phyloP scores from a whole-genome alignment of 148 eudicot species.

The Simmondsia chinensis region DNA sequence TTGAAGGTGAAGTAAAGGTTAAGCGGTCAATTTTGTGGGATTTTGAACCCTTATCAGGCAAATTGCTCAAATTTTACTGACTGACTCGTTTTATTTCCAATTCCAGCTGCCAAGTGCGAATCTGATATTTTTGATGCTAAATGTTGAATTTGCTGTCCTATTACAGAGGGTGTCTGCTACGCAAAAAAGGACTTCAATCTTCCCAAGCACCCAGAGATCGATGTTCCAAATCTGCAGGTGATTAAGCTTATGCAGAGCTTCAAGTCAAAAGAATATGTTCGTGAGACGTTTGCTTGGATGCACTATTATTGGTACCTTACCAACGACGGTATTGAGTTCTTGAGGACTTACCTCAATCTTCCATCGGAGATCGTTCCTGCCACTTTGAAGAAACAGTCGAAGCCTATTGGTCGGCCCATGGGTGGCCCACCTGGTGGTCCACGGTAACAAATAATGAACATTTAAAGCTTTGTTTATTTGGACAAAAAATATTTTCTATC shows the following conservation, averaged over 20 bases:
- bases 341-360: constrained; percentile 86
- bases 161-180: constrained; percentile 74
- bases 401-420: constrained; percentile 69
- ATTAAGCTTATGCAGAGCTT: constrained; percentile 90
- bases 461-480: too few relatives aligned
- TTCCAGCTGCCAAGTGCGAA: too few relatives aligned
- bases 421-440: constrained; percentile 95
- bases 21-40: too few relatives aligned
- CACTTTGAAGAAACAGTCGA: constrained; percentile 76
- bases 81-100: too few relatives aligned
- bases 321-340: constrained; percentile 88
- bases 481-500: too few relatives aligned
- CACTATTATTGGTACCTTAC: constrained; percentile 93
- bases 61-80: too few relatives aligned
- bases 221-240: constrained; percentile 72
- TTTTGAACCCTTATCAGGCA: too few relatives aligned
- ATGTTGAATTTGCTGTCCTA: background rate
- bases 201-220: constrained; percentile 75
- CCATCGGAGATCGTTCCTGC: constrained; percentile 94
- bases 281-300: constrained; percentile 99
- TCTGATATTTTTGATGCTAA: background rate
- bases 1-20: too few relatives aligned
- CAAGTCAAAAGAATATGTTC: constrained; percentile 74
- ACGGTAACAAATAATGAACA: too few relatives aligned
- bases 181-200: constrained; percentile 82